Percentiles rank a stretch among this genome's conserved stretches.
Evolutionary conservation across 139 green algal genomes (phyloP).

Genomic region (Haematococcus sp.): DNA sequence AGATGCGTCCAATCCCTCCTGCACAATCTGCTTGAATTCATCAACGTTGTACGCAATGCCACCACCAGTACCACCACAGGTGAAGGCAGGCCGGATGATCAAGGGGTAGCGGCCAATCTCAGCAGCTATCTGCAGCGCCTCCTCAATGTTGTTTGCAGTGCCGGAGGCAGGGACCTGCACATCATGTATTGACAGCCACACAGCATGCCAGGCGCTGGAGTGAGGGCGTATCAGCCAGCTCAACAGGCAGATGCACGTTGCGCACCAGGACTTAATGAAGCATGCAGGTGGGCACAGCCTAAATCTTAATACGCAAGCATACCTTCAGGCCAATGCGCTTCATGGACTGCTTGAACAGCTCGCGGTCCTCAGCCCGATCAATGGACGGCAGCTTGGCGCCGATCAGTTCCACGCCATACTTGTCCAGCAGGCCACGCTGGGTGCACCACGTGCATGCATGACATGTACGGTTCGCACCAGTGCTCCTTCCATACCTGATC

Average conservation of each 20-base stretch:
- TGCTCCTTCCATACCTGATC: too few relatives aligned
- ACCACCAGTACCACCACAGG: slow-evolving; percentile 93
- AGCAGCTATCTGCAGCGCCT: slow-evolving; percentile 54
- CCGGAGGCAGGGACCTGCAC: slow-evolving; percentile 36
- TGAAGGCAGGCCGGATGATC: slow-evolving; percentile 99
- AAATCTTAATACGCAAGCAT: not conserved
- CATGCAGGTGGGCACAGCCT: not conserved
- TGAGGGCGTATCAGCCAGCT: not conserved
- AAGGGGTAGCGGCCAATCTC: slow-evolving; percentile 85
- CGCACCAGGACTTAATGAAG: too few relatives aligned
- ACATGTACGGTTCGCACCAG: too few relatives aligned
- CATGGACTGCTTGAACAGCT: slow-evolving; percentile 96
- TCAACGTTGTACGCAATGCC: slow-evolving; percentile 99
- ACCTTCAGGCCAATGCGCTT: slow-evolving; percentile 79
- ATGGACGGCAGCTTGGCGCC: slow-evolving; percentile 98
- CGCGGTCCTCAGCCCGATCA: slow-evolving; percentile 95
- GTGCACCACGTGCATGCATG: not conserved
- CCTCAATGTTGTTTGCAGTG: slow-evolving; percentile 60
- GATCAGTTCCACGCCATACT: slow-evolving; percentile 96
- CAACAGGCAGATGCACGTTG: too few relatives aligned
- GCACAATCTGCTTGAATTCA: slow-evolving; percentile 89
- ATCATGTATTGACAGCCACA: not conserved
- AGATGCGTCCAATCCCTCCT: slow-evolving; percentile 82
- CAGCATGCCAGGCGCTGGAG: not conserved
- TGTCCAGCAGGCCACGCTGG: slow-evolving; percentile 77